phyloP scores from a whole-genome alignment of 106 monocot species.

The Platanthera guangdongensis region DNA sequence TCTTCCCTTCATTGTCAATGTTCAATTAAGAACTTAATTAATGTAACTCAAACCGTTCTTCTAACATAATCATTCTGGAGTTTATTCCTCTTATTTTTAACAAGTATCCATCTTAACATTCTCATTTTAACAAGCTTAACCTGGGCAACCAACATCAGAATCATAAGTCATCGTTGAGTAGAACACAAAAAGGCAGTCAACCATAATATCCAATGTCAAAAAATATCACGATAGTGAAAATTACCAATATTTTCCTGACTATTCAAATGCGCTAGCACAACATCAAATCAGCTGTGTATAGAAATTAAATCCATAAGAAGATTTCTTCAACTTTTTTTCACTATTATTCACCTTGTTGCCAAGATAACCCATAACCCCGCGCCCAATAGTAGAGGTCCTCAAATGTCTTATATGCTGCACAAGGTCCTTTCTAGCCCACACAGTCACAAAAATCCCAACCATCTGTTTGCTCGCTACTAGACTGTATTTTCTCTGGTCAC shows the following conservation, averaged over 20 bases:
- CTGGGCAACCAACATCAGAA: no score
- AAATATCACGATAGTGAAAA: neutral
- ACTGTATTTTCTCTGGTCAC: slow-evolving; percentile 39
- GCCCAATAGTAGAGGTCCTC: slow-evolving; percentile 41
- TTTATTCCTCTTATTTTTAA: no score
- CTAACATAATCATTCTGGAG: no score
- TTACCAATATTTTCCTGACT: neutral
- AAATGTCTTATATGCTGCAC: slow-evolving; percentile 57
- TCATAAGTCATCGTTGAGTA: neutral
- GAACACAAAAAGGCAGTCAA: neutral
- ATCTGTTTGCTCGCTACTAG: slow-evolving; percentile 64
- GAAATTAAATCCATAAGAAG: neutral
- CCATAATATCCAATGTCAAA: neutral
- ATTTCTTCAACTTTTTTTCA: neutral
- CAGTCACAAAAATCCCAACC: slow-evolving; percentile 71
- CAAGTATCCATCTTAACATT: no score
- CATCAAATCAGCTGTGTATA: neutral
- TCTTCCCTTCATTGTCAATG: no score
- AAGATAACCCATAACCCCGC: slow-evolving; percentile 70
- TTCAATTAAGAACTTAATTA: no score
- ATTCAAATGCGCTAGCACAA: neutral
- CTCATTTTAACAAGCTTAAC: no score
- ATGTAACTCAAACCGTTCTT: no score
- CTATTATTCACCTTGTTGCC: slow-evolving; percentile 59
- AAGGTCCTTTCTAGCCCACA: slow-evolving; percentile 60